Evolutionary conservation across 2,329 filamentous ascomycete genomes (phyloP).

Genomic region (Colletotrichum horii): DNA sequence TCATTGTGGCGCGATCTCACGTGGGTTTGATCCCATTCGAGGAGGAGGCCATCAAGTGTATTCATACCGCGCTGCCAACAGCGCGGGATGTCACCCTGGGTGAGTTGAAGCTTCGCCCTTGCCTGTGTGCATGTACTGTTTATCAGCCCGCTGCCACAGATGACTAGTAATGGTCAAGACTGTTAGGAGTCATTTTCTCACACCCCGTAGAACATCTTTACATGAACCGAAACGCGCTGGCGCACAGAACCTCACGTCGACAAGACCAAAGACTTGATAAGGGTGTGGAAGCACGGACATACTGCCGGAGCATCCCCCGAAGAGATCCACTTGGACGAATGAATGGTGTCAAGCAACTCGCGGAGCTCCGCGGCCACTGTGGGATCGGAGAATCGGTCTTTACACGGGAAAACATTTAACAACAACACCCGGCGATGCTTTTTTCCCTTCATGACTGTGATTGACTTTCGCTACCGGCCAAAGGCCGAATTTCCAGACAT

Average conservation of each 20-base stretch:
- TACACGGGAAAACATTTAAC: not conserved
- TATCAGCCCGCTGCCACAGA: not conserved
- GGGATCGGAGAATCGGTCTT: not conserved
- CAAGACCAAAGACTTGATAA: not conserved
- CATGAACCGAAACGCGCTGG: not conserved
- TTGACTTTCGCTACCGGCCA: not conserved
- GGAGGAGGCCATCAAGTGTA: not conserved
- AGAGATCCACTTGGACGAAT: not conserved
- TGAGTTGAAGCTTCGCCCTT: not conserved
- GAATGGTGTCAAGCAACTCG: not conserved
- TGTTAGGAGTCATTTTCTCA: not conserved
- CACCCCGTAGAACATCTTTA: not conserved
- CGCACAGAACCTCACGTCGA: not conserved
- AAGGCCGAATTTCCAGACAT: not conserved
- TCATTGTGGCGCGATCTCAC: not conserved
- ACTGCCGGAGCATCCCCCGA: not conserved
- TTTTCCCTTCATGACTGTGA: not conserved
- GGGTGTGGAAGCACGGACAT: not conserved
- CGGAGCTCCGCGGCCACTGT: not conserved
- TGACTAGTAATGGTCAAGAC: rapidly evolving
- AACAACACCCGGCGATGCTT: not conserved
- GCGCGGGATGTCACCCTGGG: not conserved
- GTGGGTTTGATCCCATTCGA: not conserved
- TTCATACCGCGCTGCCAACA: not conserved
- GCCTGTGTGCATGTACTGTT: not conserved